These are phyloP conservation scores for Trichoderma sp. DNA, from an alignment of 2,329 filamentous ascomycete species.

Conservation along the genomic window DNA sequence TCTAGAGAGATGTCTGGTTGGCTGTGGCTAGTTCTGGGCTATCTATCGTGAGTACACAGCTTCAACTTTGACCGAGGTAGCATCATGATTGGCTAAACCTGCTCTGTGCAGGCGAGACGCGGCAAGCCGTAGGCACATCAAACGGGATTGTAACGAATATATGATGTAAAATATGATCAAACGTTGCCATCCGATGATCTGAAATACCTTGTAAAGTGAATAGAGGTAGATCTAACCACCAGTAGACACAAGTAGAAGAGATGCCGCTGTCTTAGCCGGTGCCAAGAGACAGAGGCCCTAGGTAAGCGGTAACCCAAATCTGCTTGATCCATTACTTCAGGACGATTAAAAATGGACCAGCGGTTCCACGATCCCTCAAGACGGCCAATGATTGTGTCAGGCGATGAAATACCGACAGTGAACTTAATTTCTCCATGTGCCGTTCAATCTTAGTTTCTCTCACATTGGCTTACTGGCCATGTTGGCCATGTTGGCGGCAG, in stretches of 20 bases:
- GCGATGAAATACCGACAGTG: too few species aligned
- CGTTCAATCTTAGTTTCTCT: too few species aligned
- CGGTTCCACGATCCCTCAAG: background rate
- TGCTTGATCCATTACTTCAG: background rate
- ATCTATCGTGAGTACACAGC: background rate
- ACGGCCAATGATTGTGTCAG: background rate
- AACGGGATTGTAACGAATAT: background rate
- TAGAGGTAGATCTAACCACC: background rate
- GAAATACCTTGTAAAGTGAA: background rate
- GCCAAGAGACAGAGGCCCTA: background rate
- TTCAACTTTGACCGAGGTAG: background rate
- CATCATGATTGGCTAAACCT: background rate
- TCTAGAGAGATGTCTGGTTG: background rate
- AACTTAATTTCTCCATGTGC: too few species aligned
- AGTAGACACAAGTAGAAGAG: background rate
- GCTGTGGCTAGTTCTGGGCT: background rate
- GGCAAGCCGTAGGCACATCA: background rate
- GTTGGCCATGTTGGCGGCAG: too few species aligned
- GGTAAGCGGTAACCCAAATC: background rate
- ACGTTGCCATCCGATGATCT: background rate
- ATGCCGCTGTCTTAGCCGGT: background rate
- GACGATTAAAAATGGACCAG: background rate
- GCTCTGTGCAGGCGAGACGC: fast-evolving
- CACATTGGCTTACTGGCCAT: too few species aligned
- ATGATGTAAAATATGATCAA: background rate